Evolutionary conservation across 2,329 filamentous ascomycete species (phyloP), one percentile per base, ranked within the genome.

Genomic region (Sporothrix brunneoviolacea): DNA sequence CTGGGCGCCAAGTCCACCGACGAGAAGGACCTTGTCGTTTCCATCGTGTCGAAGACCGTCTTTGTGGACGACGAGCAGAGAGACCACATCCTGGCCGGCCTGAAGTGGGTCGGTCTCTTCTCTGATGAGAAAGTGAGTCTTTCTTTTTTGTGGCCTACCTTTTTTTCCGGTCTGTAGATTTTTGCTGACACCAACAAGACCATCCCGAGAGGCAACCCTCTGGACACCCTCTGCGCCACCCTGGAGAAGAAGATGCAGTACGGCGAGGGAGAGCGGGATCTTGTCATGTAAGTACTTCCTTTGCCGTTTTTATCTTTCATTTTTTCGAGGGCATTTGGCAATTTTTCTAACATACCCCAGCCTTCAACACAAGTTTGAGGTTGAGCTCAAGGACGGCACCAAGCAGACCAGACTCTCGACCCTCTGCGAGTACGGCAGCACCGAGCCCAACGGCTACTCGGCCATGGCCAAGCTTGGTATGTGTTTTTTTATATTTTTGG

Each of bases 201-300:
- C 63, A 84, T 71, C 6, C 84, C 88, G 24, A 75, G 81, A 50
- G 85, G 82, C 49, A 95, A 88, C 73, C 86, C 89, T 4, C 79
- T 95, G 21, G 91, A 95, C 68, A 91, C 87, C n/a, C 81, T 95
- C 35, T 95, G 90, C 72, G 88, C 88, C 28, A 86, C 83, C 3
- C 79, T 95, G 27, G 89, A 95, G 75, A 72, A 87, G 75, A 95
- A 94, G 82, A 94, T 95, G 88, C 80, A 87, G 69, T 95, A 84
- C 68, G 85, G 80, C 63, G 75, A 85, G 60, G 84, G 79, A 54
- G 89, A 95, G 80, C 84, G 90, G 53, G 90, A 95, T 68, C 74
- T 94, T 58, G 86, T 93, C 57, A 80, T 86, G 71, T 56, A 44
- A 18, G 38, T 43, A 19, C n/a, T 10, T 8, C 19, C 50, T 58